Evolutionary conservation across 176 grass and related monocot genomes (phyloP).

Genomic region (Raddia guianensis): DNA sequence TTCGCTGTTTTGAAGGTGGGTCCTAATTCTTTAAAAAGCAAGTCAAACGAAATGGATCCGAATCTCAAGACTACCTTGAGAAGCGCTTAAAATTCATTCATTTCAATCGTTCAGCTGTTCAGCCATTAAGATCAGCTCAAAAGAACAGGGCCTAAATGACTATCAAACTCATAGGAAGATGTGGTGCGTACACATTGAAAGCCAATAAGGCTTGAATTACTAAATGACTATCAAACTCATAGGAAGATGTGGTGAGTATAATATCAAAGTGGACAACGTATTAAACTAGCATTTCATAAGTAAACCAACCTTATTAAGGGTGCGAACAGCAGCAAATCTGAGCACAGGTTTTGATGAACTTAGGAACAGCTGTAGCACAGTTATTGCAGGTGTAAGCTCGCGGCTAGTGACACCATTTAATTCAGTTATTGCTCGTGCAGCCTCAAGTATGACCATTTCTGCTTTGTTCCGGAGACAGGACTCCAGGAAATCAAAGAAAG

Average conservation of each 20-base stretch:
- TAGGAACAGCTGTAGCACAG: constrained; percentile 94
- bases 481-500: constrained; percentile 96
- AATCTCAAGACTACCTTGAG: too few species aligned
- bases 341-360: constrained; percentile 99
- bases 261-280: neutral
- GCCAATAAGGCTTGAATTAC: neutral
- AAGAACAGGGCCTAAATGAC: too few species aligned
- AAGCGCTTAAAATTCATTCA: too few species aligned
- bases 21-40: too few species aligned
- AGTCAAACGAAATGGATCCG: too few species aligned
- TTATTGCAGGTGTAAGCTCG: constrained; percentile 96
- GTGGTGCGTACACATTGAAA: neutral
- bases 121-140: too few species aligned
- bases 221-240: neutral
- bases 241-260: neutral
- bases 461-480: constrained; percentile 93
- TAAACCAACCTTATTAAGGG: constrained; percentile 81
- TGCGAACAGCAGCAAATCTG: constrained; percentile 92
- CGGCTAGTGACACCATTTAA: constrained; percentile 91
- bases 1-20: too few species aligned
- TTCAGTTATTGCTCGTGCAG: constrained; percentile 95
- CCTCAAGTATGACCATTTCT: constrained; percentile 98
- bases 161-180: too few species aligned
- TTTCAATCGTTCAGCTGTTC: too few species aligned
- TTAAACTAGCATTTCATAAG: neutral